Evolutionary conservation across 306 rosid genomes (phyloP).

Genomic region (Notholithocarpus densiflorus): DNA sequence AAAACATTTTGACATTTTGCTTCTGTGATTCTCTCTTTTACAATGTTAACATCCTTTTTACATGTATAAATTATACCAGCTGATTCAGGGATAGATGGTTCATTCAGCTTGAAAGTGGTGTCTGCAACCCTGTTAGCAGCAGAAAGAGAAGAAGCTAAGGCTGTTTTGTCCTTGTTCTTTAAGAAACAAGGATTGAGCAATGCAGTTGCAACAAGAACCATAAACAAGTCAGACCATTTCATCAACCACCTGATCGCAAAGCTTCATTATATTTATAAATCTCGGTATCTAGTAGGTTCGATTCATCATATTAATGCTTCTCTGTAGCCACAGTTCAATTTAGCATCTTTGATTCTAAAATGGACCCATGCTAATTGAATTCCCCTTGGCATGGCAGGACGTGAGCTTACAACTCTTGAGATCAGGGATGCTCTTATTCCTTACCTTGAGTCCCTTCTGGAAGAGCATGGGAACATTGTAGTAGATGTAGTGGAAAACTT

Average conservation of each 20-base stretch:
- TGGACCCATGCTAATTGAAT: slow-evolving; percentile 21
- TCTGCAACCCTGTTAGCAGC: slow-evolving; percentile 69
- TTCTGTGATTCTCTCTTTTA: neutral
- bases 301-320: slow-evolving; percentile 32
- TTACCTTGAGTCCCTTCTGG: slow-evolving; percentile 69
- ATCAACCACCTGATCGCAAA: slow-evolving; percentile 68
- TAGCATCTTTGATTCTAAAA: neutral
- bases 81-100: slow-evolving; percentile 52
- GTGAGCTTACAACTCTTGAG: slow-evolving; percentile 93
- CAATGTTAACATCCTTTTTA: slow-evolving; percentile 7
- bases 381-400: slow-evolving; percentile 49
- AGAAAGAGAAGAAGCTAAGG: slow-evolving; percentile 96
- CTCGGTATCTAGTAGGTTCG: slow-evolving; percentile 95
- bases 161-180: slow-evolving; percentile 73
- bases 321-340: neutral
- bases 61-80: slow-evolving; percentile 26
- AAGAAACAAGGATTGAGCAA: slow-evolving; percentile 81
- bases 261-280: slow-evolving; percentile 80
- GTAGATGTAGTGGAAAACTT: slow-evolving; percentile 64
- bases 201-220: slow-evolving; percentile 69
- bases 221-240: slow-evolving; percentile 70
- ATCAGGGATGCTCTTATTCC: slow-evolving; percentile 80
- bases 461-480: slow-evolving; percentile 54
- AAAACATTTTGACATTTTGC: neutral
- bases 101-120: slow-evolving; percentile 39